These are phyloP conservation scores for Isochrysis galbana DNA, from an alignment of 78 protist genomes.

Conservation along the genomic window DNA sequence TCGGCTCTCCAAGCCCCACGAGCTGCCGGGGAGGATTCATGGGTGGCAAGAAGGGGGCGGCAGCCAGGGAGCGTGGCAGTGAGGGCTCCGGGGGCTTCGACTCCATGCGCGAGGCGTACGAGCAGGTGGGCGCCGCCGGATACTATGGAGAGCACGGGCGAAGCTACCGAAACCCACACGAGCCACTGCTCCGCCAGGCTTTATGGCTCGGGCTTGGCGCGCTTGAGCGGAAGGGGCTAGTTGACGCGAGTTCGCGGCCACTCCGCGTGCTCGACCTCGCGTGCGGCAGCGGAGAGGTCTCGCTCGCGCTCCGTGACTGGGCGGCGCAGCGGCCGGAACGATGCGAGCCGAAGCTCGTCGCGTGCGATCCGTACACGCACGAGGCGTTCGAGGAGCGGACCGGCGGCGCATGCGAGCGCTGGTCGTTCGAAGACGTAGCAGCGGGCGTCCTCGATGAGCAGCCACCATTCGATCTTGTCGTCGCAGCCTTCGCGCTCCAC, in stretches of 20 bases:
- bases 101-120: not conserved
- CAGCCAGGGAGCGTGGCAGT: not conserved
- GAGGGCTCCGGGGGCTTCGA: not conserved
- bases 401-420: not conserved
- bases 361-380: not conserved
- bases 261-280: not conserved
- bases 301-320: not conserved
- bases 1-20: too few species aligned
- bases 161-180: not conserved
- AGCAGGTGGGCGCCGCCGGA: not conserved
- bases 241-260: not conserved
- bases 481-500: not conserved
- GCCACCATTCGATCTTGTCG: not conserved
- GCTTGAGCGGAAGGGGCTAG: not conserved
- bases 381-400: not conserved
- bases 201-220: not conserved
- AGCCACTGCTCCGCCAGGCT: not conserved
- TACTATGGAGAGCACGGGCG: not conserved
- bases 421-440: not conserved
- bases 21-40: too few species aligned
- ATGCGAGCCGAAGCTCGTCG: not conserved
- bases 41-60: too few species aligned
- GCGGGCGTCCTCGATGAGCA: not conserved
- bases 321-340: not conserved
- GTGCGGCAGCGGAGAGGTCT: not conserved